Conservation (phyloP, 257 asterid species). For the Galeopsis tetrahit region DNA sequence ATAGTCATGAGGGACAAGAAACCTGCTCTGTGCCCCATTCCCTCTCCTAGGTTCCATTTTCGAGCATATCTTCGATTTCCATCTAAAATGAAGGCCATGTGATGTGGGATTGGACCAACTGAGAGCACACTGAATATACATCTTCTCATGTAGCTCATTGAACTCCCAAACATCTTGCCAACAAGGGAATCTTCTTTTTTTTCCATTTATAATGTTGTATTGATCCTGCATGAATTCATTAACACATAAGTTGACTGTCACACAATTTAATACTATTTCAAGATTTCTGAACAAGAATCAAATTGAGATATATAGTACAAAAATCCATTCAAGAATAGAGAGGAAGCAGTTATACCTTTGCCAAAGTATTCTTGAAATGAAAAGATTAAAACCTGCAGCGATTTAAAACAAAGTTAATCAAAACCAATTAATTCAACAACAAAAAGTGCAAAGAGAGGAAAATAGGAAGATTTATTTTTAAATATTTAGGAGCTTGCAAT, state of each 20-base stretch:
- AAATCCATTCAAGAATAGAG: not conserved
- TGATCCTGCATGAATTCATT: slow-evolving; percentile 1
- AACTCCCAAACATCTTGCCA: slow-evolving; percentile 46
- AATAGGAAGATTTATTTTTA: too few species aligned
- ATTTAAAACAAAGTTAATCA: not conserved
- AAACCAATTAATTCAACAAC: not conserved
- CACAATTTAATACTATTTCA: not conserved
- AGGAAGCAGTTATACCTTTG: slow-evolving; percentile 15
- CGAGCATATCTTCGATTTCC: slow-evolving; percentile 79
- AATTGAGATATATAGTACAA: not conserved
- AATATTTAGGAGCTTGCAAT: not conserved
- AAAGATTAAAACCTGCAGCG: slow-evolving; percentile 16
- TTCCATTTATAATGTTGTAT: slow-evolving; percentile 24
- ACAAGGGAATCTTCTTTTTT: slow-evolving; percentile 26
- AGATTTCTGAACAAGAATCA: slow-evolving; percentile 1
- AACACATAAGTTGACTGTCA: not conserved
- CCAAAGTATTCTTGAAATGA: not conserved
- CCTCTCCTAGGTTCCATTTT: slow-evolving; percentile 52
- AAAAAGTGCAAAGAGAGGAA: not conserved
- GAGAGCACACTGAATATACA: slow-evolving; percentile 56
- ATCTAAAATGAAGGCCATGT: slow-evolving; percentile 73
- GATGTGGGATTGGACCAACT: slow-evolving; percentile 67
- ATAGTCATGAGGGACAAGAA: slow-evolving; percentile 63
- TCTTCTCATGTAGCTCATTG: slow-evolving; percentile 45
- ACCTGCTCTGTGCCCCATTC: slow-evolving; percentile 75